A percentile compares a stretch with the other conserved stretches of the same genome.
These are phyloP conservation scores for Aurantiochytrium sp. DNA, from an alignment of 108 stramenopile species.

Conservation along the genomic window DNA sequence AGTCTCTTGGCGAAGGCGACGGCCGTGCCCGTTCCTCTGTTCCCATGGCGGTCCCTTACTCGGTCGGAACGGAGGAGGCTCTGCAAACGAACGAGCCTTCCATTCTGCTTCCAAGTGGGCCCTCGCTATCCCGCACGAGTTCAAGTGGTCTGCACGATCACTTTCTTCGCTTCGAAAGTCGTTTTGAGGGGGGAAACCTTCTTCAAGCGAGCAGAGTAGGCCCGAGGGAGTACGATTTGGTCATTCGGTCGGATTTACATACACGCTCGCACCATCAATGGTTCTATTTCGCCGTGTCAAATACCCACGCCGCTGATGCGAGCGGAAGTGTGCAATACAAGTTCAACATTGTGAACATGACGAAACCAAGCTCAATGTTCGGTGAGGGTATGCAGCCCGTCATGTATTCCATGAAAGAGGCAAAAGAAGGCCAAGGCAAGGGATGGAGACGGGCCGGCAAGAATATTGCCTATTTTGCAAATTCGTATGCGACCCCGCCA, in stretches of 20 bases:
- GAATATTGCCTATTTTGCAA: conserved; percentile 35
- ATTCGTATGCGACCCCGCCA: conserved; percentile 3
- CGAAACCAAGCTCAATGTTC: conserved; percentile 41
- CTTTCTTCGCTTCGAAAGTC: conserved; percentile 42
- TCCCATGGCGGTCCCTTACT: background rate
- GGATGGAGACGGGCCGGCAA: conserved; percentile 39
- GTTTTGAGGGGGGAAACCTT: conserved; percentile 51
- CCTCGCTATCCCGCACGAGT: background rate
- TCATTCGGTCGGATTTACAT: conserved; percentile 50
- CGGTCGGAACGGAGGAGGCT: background rate
- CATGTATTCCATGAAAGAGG: conserved; percentile 14
- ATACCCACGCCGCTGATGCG: conserved; percentile 25
- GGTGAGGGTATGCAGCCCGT: conserved; percentile 50
- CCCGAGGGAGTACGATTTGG: conserved; percentile 43
- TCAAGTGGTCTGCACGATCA: conserved; percentile 26
- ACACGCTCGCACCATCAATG: conserved; percentile 46
- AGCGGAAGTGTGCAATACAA: conserved; percentile 20
- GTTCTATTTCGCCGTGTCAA: conserved; percentile 57
- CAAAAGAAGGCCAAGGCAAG: conserved; percentile 10
- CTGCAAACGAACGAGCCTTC: background rate
- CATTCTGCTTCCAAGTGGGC: background rate
- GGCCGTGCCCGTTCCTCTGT: background rate
- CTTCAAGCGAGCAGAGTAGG: conserved; percentile 27
- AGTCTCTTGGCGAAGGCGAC: background rate
- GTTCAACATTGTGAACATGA: conserved; percentile 47